Evolutionary conservation across 1,139 yeast species (phyloP).

Genomic region (Zygoascus sp.): DNA sequence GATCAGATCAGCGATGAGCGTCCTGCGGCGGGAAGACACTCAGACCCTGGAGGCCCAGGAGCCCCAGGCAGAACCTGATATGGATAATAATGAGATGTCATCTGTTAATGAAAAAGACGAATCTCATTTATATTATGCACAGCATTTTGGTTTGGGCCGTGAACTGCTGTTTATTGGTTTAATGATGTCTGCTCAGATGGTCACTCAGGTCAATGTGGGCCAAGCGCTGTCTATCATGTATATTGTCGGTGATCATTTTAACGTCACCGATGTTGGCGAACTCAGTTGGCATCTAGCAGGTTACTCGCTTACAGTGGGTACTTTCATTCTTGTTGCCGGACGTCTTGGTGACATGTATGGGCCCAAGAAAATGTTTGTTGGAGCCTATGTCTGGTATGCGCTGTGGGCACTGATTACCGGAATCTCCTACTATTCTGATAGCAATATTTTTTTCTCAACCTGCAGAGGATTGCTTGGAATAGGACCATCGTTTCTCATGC

Average conservation of each 20-base stretch:
- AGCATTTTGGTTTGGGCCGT: slow-evolving; percentile 10
- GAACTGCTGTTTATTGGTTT: slow-evolving; percentile 33
- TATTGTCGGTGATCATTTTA: slow-evolving; percentile 40
- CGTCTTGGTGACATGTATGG: slow-evolving; percentile 63
- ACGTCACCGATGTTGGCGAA: slow-evolving; percentile 39
- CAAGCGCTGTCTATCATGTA: slow-evolving; percentile 43
- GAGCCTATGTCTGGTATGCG: slow-evolving; percentile 47
- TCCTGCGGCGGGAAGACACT: neutral
- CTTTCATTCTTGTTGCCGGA: slow-evolving; percentile 58
- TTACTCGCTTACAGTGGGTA: slow-evolving; percentile 56
- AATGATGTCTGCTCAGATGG: slow-evolving; percentile 43
- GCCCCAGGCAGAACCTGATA: neutral
- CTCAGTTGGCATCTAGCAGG: slow-evolving; percentile 59
- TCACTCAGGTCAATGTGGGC: slow-evolving; percentile 49
- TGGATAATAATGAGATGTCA: neutral
- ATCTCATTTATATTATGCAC: slow-evolving; percentile 6
- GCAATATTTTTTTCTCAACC: slow-evolving; percentile 44
- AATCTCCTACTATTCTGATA: slow-evolving; percentile 42
- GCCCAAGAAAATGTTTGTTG: slow-evolving; percentile 45
- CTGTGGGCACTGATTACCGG: slow-evolving; percentile 53
- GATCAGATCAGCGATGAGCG: too few relatives aligned
- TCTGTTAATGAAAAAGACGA: neutral
- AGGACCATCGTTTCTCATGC: slow-evolving; percentile 55
- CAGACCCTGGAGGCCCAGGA: neutral
- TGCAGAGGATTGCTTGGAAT: slow-evolving; percentile 58